Evolutionary conservation across 2,329 filamentous ascomycete genomes (phyloP).

Genomic region (Phialocephala subalpina): DNA sequence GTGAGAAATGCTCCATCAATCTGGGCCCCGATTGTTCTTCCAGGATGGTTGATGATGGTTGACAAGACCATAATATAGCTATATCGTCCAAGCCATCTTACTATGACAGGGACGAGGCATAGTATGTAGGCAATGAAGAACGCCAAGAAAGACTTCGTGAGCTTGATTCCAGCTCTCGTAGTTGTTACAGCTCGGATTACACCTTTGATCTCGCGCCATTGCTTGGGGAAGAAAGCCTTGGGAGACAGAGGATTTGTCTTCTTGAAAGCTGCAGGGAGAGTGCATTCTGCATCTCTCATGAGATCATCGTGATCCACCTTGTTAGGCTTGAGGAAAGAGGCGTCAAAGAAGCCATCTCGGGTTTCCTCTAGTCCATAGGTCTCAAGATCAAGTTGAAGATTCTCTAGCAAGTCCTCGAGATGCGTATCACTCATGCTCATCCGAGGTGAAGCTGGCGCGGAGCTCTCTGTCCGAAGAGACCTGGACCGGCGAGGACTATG

Average conservation of each 20-base stretch:
- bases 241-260: conserved; percentile 56
- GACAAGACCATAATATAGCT: conserved; percentile 64
- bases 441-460: conserved; percentile 39
- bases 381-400: conserved; percentile 47
- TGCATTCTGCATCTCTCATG: conserved; percentile 50
- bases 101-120: conserved; percentile 58
- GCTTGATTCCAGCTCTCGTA: conserved; percentile 58
- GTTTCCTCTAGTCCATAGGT: conserved; percentile 52
- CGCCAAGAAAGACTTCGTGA: conserved; percentile 62
- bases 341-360: conserved; percentile 54
- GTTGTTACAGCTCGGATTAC: conserved; percentile 52
- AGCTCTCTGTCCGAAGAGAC: conserved; percentile 34
- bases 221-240: conserved; percentile 55
- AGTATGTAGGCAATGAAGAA: conserved; percentile 64
- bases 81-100: conserved; percentile 60
- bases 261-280: conserved; percentile 56
- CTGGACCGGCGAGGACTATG: conserved; percentile 37
- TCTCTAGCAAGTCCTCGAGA: conserved; percentile 43
- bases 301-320: conserved; percentile 50
- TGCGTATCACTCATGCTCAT: conserved; percentile 42
- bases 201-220: conserved; percentile 53
- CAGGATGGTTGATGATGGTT: conserved; percentile 64
- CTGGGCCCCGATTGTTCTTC: conserved; percentile 62
- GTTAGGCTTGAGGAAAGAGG: conserved; percentile 51
- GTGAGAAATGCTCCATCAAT: conserved; percentile 63